A percentile compares a stretch with the other conserved stretches of the same genome.
Conservation (phyloP, 2,329 filamentous ascomycete genomes). For the Conoideocrella luteorostrata region DNA sequence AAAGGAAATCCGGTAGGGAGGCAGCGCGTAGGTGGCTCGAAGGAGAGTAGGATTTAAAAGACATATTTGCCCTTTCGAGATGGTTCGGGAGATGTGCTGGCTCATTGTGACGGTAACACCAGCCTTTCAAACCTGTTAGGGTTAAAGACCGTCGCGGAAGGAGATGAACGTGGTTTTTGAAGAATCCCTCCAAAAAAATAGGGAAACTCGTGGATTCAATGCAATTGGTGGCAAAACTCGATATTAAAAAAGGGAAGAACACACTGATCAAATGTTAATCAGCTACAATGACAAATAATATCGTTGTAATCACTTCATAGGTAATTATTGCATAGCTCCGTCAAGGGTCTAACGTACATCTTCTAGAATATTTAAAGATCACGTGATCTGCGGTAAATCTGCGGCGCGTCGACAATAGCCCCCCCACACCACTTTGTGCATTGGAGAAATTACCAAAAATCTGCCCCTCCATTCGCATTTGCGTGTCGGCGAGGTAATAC, state of each 20-base stretch:
- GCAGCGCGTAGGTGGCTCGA: conserved; percentile 11
- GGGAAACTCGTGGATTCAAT: no score
- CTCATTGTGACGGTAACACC: conserved; percentile 18
- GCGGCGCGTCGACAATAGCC: conserved; percentile 20
- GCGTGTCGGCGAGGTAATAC: conserved; percentile 10
- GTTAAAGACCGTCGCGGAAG: background rate
- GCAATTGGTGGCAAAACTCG: no score
- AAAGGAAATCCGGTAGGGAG: conserved; percentile 12
- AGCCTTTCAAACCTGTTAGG: no score
- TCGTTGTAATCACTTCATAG: no score
- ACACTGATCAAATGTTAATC: no score
- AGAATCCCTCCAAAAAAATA: no score
- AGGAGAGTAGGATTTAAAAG: conserved; percentile 10
- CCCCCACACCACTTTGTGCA: conserved; percentile 30
- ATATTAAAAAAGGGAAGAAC: no score
- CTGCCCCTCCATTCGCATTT: conserved; percentile 31
- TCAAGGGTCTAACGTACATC: no score
- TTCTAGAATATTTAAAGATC: no score
- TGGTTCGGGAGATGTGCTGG: conserved; percentile 17
- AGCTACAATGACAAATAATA: no score
- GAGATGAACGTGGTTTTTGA: no score
- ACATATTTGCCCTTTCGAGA: conserved; percentile 16
- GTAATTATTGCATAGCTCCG: no score
- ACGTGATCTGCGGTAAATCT: conserved; percentile 34
- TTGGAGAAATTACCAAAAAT: conserved; percentile 37